A percentile compares a stretch with the other conserved stretches of the same genome.
phyloP scores from a whole-genome alignment of 129 eudicot genomes.

The Arctium lappa region DNA sequence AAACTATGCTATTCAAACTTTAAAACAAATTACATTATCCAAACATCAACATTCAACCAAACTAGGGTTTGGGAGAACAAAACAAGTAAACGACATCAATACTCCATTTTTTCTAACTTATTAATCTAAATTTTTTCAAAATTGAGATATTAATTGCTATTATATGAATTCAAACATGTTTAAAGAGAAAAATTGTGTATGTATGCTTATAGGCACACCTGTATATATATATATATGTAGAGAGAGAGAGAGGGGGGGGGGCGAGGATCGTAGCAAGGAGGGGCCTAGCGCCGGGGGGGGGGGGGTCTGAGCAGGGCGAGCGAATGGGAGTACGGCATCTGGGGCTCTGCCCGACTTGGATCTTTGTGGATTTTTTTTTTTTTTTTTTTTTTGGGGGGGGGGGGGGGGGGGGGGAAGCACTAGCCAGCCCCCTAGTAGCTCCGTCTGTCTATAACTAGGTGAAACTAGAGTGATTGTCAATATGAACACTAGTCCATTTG shows the following conservation, averaged over 20 bases:
- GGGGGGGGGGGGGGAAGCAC: too few relatives aligned
- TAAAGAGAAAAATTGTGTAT: too few relatives aligned
- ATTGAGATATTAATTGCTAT: neutral
- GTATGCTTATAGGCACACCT: neutral
- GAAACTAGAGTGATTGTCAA: neutral
- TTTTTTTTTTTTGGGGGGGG: too few relatives aligned
- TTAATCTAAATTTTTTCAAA: too few relatives aligned
- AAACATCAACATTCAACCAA: neutral
- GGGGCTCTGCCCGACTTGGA: too few relatives aligned
- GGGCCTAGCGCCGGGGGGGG: too few relatives aligned
- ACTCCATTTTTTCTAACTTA: neutral
- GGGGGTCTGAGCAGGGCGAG: too few relatives aligned
- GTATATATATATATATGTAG: too few relatives aligned
- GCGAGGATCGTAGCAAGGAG: too few relatives aligned
- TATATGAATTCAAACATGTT: neutral
- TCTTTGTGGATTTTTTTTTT: too few relatives aligned
- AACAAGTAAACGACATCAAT: neutral
- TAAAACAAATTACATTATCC: neutral
- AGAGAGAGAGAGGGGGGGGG: too few relatives aligned
- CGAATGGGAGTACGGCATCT: too few relatives aligned
- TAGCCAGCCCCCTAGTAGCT: neutral
- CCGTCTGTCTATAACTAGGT: neutral
- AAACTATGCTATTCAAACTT: constrained; percentile 31
- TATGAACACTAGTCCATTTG: neutral
- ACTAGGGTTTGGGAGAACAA: neutral